Evolutionary conservation across 1,284 basidiomycete species (phyloP).

Genomic region (Fomitopsis palustris): DNA sequence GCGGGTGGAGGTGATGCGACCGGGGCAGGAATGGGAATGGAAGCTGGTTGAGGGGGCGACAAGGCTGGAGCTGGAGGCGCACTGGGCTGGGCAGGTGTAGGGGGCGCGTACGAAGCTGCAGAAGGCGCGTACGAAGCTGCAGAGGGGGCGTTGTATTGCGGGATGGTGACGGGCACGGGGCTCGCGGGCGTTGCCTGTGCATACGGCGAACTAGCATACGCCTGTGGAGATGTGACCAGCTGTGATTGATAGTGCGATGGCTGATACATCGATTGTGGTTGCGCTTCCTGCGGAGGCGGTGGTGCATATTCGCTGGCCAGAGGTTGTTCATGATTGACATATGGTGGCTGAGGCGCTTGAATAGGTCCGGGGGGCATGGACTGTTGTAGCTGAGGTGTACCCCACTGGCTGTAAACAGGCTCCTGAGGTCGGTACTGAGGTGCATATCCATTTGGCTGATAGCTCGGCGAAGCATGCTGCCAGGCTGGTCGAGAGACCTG

Average conservation of each 20-base stretch:
- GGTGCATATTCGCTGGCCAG: slow-evolving; percentile 11
- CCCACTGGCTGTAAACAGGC: slow-evolving; percentile 25
- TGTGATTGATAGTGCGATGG: slow-evolving; percentile 5
- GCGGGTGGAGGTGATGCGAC: slow-evolving; percentile 11
- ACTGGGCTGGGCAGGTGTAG: slow-evolving; percentile 12
- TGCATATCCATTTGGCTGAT: slow-evolving; percentile 21
- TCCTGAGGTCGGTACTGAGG: slow-evolving; percentile 24
- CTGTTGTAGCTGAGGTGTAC: slow-evolving; percentile 14
- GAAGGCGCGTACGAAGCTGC: slow-evolving; percentile 12
- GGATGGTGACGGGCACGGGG: slow-evolving; percentile 23
- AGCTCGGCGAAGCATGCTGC: slow-evolving; percentile 29
- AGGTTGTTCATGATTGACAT: slow-evolving; percentile 10
- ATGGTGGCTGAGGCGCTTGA: slow-evolving; percentile 14
- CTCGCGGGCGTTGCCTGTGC: slow-evolving; percentile 7
- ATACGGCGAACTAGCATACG: slow-evolving; percentile 9
- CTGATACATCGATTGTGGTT: slow-evolving; percentile 17
- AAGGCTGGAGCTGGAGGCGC: slow-evolving; percentile 12
- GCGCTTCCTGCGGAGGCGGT: slow-evolving; percentile 12
- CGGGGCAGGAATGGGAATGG: slow-evolving; percentile 6
- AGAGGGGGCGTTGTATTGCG: slow-evolving; percentile 22
- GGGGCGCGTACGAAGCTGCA: slow-evolving; percentile 7
- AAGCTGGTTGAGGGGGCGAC: slow-evolving; percentile 11
- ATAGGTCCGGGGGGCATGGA: slow-evolving; percentile 14
- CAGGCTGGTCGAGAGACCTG: slow-evolving; percentile 74
- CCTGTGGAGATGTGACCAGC: slow-evolving; percentile 6